These are phyloP conservation scores for Umbilicus rupestris DNA, from an alignment of 164 flowering plant species.

Conservation along the genomic window DNA sequence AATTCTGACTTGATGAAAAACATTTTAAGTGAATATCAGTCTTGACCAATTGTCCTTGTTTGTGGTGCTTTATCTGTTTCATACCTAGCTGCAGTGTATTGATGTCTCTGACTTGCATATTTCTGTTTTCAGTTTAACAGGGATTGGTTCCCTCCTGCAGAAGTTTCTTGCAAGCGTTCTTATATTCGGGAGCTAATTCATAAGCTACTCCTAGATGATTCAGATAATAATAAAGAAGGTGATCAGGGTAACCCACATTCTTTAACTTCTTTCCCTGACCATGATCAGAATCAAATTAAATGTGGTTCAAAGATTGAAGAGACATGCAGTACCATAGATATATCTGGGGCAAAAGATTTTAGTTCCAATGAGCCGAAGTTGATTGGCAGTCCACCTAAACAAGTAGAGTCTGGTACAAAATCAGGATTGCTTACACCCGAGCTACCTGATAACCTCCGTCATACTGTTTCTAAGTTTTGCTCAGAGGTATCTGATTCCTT, in stretches of 20 bases:
- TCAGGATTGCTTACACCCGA: not conserved
- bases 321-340: not conserved
- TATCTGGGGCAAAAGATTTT: not conserved
- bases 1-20: not conserved
- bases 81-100: not conserved
- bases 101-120: constrained; percentile 5
- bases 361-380: not conserved
- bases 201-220: constrained; percentile 34
- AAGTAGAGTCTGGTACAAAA: not conserved
- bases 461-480: constrained; percentile 3
- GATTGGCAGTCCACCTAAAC: not conserved
- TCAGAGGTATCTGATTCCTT: not conserved
- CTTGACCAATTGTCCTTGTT: not conserved
- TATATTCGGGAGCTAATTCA: constrained; percentile 47
- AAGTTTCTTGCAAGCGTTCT: constrained; percentile 73
- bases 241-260: not conserved
- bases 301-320: not conserved
- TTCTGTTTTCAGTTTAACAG: constrained; percentile 40
- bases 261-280: not conserved
- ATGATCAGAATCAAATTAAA: not conserved
- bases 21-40: not conserved
- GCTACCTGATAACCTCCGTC: not conserved
- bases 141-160: constrained; percentile 81
- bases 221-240: not conserved
- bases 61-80: not conserved